Base-by-base conservation (phyloP, 192 early-diverging fungal species). In the Umbelopsis vinacea region DNA sequence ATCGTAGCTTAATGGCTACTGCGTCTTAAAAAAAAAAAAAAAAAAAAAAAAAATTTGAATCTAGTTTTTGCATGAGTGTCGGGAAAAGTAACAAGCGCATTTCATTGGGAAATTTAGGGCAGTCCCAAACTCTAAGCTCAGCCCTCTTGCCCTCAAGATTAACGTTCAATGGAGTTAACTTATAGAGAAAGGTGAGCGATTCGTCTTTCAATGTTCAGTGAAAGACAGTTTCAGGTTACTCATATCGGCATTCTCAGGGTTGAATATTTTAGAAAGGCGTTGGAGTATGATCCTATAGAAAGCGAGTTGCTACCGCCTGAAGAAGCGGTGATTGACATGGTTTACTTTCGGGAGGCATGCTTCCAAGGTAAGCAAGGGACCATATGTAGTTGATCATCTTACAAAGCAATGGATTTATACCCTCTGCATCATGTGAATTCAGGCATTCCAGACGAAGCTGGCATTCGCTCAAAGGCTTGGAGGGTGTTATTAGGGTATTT, bases 391-490 rank as follows among this genome's bases (percentile, higher is more conserved):
- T n/a, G 47, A 67, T 43, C 40, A 43, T 43, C 40, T 4, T 43
- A 4, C 40, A 43, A 43, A 6, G 40, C 40, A 43, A 6, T 12
- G 2, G 40, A 43, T 11, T 43, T 43, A 43, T 11, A 0, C 19
- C 46, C 21, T 8, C 6, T 50, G 7, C 15, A 9, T 21, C 5
- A 15, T 19, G n/a, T 48, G 17, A 21, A 17, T 9, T 69, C 23
- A 92, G 91, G 91, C 19, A 90, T 93, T 55, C 91, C 91, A n/a
- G 92, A 93, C 68, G 84, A 86, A 68, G 74, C 83, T 7, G 82
- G 86, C 48, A 77, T 89, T 35, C 85, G 89, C 66, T 81, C 85
- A 45, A 81, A 69, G 47, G 86, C 84, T 47, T 93, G 91, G 91
- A 93, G 90, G 82, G 84, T 92, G 22, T 71, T 93, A 17, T 76